A percentile compares a stretch with the other conserved stretches of the same genome.
Conservation (phyloP, 805 yeast species). For the Barnettozyma vustinii region DNA sequence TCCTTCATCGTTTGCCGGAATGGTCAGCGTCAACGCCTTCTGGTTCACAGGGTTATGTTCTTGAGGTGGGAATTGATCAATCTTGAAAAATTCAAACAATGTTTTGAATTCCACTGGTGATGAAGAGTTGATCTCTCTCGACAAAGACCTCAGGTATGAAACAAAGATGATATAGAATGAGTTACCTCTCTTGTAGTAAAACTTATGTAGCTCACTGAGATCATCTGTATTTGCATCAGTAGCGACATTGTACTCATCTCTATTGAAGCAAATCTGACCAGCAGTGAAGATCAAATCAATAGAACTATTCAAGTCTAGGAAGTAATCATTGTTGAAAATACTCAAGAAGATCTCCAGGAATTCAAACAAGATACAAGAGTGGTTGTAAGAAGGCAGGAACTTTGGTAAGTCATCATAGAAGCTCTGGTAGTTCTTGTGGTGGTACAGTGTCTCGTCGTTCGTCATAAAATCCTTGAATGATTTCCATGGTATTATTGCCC, state of each 20-base stretch:
- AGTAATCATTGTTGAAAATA: constrained; percentile 28
- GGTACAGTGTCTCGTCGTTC: constrained; percentile 18
- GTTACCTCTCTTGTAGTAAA: constrained; percentile 30
- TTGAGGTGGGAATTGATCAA: constrained; percentile 29
- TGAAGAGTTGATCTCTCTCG: constrained; percentile 18
- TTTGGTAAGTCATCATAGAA: constrained; percentile 31
- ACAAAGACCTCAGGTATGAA: constrained; percentile 29
- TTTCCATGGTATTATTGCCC: constrained; percentile 32
- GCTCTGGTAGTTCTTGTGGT: constrained; percentile 25
- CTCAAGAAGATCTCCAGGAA: constrained; percentile 31
- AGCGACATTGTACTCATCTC: constrained; percentile 18
- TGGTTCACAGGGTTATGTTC: constrained; percentile 30
- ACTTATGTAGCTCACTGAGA: constrained; percentile 26
- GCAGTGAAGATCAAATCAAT: constrained; percentile 32
- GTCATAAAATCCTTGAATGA: constrained; percentile 26
- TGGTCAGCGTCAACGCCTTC: constrained; percentile 31
- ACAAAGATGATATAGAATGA: constrained; percentile 31
- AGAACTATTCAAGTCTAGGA: constrained; percentile 27
- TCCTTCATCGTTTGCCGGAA: constrained; percentile 24
- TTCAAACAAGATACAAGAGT: constrained; percentile 32
- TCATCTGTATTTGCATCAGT: constrained; percentile 21
- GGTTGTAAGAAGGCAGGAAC: constrained; percentile 30
- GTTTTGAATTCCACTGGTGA: constrained; percentile 27
- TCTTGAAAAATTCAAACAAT: constrained; percentile 28
- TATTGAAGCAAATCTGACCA: constrained; percentile 31